phyloP scores from a whole-genome alignment of 2,329 filamentous ascomycete species.

The Neoarthrinium moseri region DNA sequence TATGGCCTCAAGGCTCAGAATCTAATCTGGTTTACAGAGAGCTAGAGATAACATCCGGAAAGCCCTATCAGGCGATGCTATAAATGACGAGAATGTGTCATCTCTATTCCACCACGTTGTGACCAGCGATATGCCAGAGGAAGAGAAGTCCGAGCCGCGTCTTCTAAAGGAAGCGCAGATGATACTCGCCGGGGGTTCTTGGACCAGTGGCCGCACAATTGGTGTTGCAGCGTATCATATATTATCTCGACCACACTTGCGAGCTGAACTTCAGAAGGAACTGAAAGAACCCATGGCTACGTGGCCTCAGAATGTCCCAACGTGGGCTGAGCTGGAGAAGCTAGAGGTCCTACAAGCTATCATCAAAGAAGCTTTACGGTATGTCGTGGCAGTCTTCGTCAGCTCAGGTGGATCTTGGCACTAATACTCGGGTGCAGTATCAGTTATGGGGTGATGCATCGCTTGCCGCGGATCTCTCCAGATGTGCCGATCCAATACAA shows the following conservation, averaged over 20 bases:
- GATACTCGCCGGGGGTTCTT: slow-evolving; percentile 22
- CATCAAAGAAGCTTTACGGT: slow-evolving; percentile 13
- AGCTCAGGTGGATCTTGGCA: too few relatives aligned
- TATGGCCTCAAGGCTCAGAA: too few relatives aligned
- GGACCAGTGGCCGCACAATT: slow-evolving; percentile 22
- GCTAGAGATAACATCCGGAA: background rate
- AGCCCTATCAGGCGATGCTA: background rate
- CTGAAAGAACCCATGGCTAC: background rate
- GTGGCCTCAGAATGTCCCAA: background rate
- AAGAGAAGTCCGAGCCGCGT: slow-evolving; percentile 16
- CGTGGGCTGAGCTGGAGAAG: slow-evolving; percentile 7
- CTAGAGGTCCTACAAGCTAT: slow-evolving; percentile 8
- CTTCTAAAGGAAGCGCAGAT: slow-evolving; percentile 19
- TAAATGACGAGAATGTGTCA: background rate
- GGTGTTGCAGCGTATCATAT: background rate
- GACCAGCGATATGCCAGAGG: slow-evolving; percentile 22
- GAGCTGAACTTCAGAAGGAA: background rate
- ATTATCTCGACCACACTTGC: background rate
- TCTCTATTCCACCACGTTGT: slow-evolving; percentile 22
- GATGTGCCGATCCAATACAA: slow-evolving; percentile 4
- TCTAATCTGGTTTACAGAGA: too few relatives aligned
- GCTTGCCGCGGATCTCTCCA: slow-evolving; percentile 1
- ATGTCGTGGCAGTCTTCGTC: background rate
- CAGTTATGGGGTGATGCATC: background rate
- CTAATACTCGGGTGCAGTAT: background rate